These are phyloP conservation scores for Psilocybe tampanensis DNA, from an alignment of 768 basidiomycete species.

Conservation along the genomic window DNA sequence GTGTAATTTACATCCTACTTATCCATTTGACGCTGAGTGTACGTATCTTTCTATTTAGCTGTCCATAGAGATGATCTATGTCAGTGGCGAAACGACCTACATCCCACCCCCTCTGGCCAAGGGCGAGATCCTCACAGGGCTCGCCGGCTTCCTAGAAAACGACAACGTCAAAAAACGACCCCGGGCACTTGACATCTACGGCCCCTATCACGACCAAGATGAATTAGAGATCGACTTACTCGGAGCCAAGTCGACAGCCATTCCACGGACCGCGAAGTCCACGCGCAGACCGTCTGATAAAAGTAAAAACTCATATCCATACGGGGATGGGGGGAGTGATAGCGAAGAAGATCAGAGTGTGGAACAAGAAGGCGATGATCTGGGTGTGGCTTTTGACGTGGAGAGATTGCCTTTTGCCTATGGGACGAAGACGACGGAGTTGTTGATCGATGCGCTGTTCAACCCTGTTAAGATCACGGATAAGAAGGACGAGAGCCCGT, in stretches of 20 bases:
- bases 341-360: conserved; percentile 6
- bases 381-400: conserved; percentile 38
- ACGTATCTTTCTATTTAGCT: conserved; percentile 49
- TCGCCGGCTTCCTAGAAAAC: conserved; percentile 61
- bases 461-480: conserved; percentile 63
- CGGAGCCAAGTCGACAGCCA: conserved; percentile 19
- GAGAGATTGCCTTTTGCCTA: conserved; percentile 52
- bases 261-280: conserved; percentile 19
- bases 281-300: conserved; percentile 5
- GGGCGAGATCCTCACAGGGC: conserved; percentile 71
- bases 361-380: conserved; percentile 9
- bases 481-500: conserved; percentile 39
- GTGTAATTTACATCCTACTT: neutral
- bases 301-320: conserved; percentile 5
- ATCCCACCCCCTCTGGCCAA: conserved; percentile 69
- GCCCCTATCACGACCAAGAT: conserved; percentile 38
- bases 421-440: conserved; percentile 68
- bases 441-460: conserved; percentile 78
- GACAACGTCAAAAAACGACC: conserved; percentile 57
- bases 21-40: neutral
- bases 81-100: conserved; percentile 57
- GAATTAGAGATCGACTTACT: conserved; percentile 40
- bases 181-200: conserved; percentile 49
- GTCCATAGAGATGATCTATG: conserved; percentile 54
- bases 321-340: conserved; percentile 8